Percentiles rank a stretch among this genome's conserved stretches.
phyloP scores from a whole-genome alignment of 1,284 basidiomycete genomes.

The Irpex sp. region DNA sequence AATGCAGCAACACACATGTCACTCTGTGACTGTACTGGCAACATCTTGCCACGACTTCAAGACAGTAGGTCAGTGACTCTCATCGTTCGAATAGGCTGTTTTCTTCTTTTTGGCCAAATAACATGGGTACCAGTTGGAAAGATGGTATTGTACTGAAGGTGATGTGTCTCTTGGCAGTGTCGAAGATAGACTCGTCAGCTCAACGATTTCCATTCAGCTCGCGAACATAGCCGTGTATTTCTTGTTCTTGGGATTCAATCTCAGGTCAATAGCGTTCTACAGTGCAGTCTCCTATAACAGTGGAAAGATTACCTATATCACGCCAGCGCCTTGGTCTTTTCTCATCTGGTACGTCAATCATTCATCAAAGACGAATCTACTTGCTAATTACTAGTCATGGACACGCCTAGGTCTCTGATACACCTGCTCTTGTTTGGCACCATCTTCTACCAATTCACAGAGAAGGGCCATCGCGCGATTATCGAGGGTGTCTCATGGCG shows the following conservation, averaged over 20 bases:
- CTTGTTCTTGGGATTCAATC: constrained; percentile 84
- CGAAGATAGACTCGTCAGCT: neutral
- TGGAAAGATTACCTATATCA: constrained; percentile 84
- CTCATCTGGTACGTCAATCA: constrained; percentile 63
- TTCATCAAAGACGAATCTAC: constrained; percentile 9
- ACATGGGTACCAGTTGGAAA: neutral
- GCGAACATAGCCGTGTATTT: constrained; percentile 78
- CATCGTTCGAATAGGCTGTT: too few relatives aligned
- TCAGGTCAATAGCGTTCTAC: constrained; percentile 79
- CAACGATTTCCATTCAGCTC: constrained; percentile 38
- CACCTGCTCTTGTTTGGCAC: constrained; percentile 87
- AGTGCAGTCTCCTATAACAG: constrained; percentile 58
- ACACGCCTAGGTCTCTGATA: constrained; percentile 63
- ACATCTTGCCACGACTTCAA: too few relatives aligned
- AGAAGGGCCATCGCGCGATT: constrained; percentile 72
- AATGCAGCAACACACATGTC: too few relatives aligned
- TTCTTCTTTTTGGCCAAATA: neutral
- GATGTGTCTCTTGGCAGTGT: neutral
- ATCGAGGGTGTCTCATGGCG: constrained; percentile 88
- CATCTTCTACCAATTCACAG: constrained; percentile 87
- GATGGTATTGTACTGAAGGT: neutral
- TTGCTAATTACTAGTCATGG: neutral
- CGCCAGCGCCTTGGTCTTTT: constrained; percentile 87
- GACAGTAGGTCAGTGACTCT: too few relatives aligned
- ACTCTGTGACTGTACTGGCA: too few relatives aligned